Conservation (phyloP, 768 basidiomycete genomes). For the Mycena capillaripes region DNA sequence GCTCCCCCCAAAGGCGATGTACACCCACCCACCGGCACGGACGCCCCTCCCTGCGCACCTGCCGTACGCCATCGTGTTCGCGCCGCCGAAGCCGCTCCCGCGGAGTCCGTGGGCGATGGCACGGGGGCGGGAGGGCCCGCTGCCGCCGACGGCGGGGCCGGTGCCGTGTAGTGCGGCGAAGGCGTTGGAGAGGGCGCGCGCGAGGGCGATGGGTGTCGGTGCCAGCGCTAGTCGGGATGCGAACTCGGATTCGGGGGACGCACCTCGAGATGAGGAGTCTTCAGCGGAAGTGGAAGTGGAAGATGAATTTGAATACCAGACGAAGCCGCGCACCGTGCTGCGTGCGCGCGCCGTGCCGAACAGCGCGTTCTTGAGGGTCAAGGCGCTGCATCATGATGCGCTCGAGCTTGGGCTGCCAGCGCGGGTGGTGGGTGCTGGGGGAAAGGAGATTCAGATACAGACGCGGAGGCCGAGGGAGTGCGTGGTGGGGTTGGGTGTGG, state of each 20-base stretch:
- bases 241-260: too few relatives aligned
- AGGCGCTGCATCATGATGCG: constrained; percentile 31
- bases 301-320: too few relatives aligned
- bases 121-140: not conserved
- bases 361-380: constrained; percentile 34
- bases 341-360: constrained; percentile 37
- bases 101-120: constrained; percentile 30
- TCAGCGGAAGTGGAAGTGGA: too few relatives aligned
- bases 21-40: not conserved
- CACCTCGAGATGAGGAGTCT: too few relatives aligned
- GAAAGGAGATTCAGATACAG: not conserved
- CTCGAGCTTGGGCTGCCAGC: not conserved
- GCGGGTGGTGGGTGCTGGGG: not conserved
- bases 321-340: not conserved
- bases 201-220: not conserved
- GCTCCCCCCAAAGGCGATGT: not conserved
- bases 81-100: constrained; percentile 21
- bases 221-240: too few relatives aligned
- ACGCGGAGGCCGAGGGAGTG: constrained; percentile 22
- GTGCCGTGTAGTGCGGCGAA: not conserved
- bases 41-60: constrained; percentile 23
- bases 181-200: not conserved
- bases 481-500: constrained; percentile 27
- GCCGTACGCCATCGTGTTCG: constrained; percentile 25
- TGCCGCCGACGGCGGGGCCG: not conserved